Evolutionary conservation across 176 grass and related monocot genomes (phyloP).

Genomic region (Tillandsia leiboldiana): DNA sequence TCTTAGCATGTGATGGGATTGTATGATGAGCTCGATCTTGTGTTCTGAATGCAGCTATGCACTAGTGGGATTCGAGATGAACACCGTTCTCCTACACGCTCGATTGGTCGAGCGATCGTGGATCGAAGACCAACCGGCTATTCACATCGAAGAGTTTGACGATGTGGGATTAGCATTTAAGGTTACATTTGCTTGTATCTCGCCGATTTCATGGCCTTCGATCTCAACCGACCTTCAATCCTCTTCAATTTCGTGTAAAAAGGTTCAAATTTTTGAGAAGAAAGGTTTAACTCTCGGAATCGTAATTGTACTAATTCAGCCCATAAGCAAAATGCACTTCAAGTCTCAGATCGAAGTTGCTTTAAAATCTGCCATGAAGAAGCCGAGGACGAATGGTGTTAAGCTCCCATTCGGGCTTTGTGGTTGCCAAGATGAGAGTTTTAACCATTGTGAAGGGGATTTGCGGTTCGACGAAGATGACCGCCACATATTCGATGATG

Average conservation of each 20-base stretch:
- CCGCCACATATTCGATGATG: slow-evolving; percentile 34
- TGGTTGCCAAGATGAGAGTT: slow-evolving; percentile 91
- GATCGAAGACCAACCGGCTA: slow-evolving; percentile 56
- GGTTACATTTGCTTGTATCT: slow-evolving; percentile 70
- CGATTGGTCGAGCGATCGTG: slow-evolving; percentile 75
- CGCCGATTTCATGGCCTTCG: slow-evolving; percentile 75
- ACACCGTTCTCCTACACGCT: slow-evolving; percentile 77
- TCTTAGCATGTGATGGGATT: slow-evolving; percentile 1
- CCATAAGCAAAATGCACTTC: slow-evolving; percentile 59
- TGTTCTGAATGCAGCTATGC: slow-evolving; percentile 43
- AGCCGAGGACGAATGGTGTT: slow-evolving; percentile 61
- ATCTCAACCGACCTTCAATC: slow-evolving; percentile 70
- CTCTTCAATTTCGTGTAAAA: slow-evolving; percentile 75
- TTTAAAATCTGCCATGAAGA: slow-evolving; percentile 55
- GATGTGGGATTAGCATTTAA: slow-evolving; percentile 47
- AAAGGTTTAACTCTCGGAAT: slow-evolving; percentile 85
- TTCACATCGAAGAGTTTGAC: slow-evolving; percentile 60
- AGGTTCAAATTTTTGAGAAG: slow-evolving; percentile 98
- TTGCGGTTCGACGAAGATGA: slow-evolving; percentile 64
- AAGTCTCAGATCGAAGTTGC: slow-evolving; percentile 58
- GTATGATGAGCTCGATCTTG: too few species aligned
- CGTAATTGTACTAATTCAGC: slow-evolving; percentile 69
- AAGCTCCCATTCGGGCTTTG: slow-evolving; percentile 94
- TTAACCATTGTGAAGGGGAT: slow-evolving; percentile 65
- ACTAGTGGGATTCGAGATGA: slow-evolving; percentile 96